Evolutionary conservation across 257 asterid species (phyloP), one percentile per base, ranked within the genome.

Genomic region (Marsdenia floribunda): DNA sequence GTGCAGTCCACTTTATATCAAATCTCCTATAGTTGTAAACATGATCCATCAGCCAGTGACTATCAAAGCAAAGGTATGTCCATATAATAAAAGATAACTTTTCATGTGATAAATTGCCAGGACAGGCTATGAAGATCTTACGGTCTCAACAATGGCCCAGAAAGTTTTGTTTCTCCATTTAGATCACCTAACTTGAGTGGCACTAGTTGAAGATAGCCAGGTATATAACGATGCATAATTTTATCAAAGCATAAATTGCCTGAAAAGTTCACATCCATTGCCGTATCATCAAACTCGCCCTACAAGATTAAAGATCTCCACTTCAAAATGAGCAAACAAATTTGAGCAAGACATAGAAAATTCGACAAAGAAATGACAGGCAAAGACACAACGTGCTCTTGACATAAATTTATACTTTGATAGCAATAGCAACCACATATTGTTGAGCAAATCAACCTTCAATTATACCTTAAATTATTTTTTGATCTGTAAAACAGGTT

Each of bases 1-100:
- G 98, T 52, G 99, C 99, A 54, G 90, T 90, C 99, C 99, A 95
- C 81, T 95, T 95, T 82, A 95, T 90, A 86, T 95, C 99, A 83
- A 95, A 92, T 79, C 97, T 88, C 90, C 99, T 95, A 70, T 83
- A 84, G 64, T 55, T 33, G 68, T 50, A 86, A 59, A 65, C 42
- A 65, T 55, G 38, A 73, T 24, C 75, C 22, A 80, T 71, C 68
- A 37, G 82, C 69, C 80, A 75, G 77, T 75, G 71, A 52, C 74
- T 75, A 71, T 69, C 52, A 44, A 69, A 24, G 24, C 53, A 73
- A 64, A 72, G 68, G 50, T 33, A 78, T 47, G 44, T 53, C 42
- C 50, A 79, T 53, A 22, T 66, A 58, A 74, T 59, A 67, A 75
- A 77, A 76, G 75, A 78, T 42, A 52, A 77, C 68, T 73, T 21